A percentile compares a stretch with the other conserved stretches of the same genome.
These are phyloP conservation scores for Amanita muscaria DNA, from an alignment of 768 basidiomycete species.

Conservation along the genomic window DNA sequence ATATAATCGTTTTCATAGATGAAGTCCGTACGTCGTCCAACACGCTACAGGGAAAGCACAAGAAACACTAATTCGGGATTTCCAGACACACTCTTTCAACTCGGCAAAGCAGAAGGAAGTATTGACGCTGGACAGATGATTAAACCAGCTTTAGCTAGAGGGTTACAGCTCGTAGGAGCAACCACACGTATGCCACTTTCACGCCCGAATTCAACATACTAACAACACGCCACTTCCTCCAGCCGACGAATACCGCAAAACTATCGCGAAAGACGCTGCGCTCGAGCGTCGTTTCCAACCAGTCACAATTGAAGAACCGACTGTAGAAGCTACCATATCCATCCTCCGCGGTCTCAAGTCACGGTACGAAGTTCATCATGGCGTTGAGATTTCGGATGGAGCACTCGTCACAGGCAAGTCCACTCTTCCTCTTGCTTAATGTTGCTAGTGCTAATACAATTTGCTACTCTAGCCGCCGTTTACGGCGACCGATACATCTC, in stretches of 20 bases:
- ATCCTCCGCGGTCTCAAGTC: slow-evolving; percentile 83
- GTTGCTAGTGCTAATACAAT: neutral
- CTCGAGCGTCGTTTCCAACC: slow-evolving; percentile 90
- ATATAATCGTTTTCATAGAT: slow-evolving; percentile 89
- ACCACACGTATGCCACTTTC: slow-evolving; percentile 59
- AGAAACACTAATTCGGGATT: neutral
- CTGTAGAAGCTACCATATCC: slow-evolving; percentile 74
- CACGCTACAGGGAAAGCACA: neutral
- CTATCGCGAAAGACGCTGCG: slow-evolving; percentile 87
- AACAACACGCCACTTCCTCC: neutral
- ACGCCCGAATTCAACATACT: neutral
- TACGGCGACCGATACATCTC: slow-evolving; percentile 82
- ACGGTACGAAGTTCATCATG: slow-evolving; percentile 87
- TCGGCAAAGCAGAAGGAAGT: slow-evolving; percentile 87
- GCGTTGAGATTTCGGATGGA: slow-evolving; percentile 83
- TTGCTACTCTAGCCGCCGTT: slow-evolving; percentile 53
- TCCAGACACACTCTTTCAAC: slow-evolving; percentile 70
- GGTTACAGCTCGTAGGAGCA: slow-evolving; percentile 82
- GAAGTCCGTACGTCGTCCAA: slow-evolving; percentile 67
- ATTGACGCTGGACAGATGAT: slow-evolving; percentile 93
- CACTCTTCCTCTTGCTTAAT: slow-evolving; percentile 1
- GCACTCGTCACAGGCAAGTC: slow-evolving; percentile 79
- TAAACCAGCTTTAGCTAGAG: slow-evolving; percentile 82
- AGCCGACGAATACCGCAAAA: slow-evolving; percentile 88
- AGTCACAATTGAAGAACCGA: slow-evolving; percentile 81